phyloP scores from a whole-genome alignment of 176 grass and related monocot species.

The Alopecurus myosuroides region DNA sequence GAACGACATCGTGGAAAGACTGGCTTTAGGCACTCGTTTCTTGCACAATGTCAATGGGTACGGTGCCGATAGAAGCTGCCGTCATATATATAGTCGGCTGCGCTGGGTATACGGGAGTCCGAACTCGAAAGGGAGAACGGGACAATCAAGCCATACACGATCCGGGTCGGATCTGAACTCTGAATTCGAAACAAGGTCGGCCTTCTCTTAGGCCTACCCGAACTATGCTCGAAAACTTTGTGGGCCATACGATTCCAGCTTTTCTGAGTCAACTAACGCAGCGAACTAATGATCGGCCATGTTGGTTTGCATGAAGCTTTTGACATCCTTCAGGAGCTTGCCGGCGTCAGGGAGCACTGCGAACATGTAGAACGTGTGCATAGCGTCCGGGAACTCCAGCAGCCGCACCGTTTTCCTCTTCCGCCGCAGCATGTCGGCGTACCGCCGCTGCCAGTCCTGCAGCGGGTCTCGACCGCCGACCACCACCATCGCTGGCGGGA shows the following conservation, averaged over 20 bases:
- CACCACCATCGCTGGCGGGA: constrained; percentile 27
- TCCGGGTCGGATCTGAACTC: neutral
- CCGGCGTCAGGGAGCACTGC: no score
- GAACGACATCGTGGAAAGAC: neutral
- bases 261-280: no score
- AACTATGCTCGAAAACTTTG: no score
- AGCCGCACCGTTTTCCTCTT: no score
- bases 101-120: neutral
- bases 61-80: neutral
- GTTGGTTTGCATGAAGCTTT: no score
- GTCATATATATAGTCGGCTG: neutral
- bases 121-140: neutral
- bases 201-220: no score
- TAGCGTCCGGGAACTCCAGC: no score
- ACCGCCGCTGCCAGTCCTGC: constrained; percentile 31
- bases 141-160: neutral
- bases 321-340: no score
- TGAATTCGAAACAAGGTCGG: neutral
- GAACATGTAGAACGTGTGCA: no score
- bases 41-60: neutral
- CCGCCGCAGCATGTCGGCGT: no score
- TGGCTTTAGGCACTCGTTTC: neutral
- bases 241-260: no score
- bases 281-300: no score
- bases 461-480: constrained; percentile 16